Evolutionary conservation across 139 green algal species (phyloP), one percentile per base, ranked within the genome.

Genomic region (Chlamydomonas sp.): DNA sequence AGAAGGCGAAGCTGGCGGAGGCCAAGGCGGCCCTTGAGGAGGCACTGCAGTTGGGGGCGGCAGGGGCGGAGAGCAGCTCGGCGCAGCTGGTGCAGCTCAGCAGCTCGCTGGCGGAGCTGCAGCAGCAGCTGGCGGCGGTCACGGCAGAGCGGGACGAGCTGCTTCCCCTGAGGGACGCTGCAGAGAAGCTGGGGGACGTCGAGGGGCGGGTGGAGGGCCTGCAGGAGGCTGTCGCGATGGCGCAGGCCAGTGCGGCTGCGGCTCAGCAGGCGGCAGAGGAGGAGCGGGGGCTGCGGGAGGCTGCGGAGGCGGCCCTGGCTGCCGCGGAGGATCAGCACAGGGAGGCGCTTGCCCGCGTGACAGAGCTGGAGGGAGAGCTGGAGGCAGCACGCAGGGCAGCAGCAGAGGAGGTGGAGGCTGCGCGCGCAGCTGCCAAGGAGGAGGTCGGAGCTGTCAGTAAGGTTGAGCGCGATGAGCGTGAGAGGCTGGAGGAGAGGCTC

Each of bases 1-100:
- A 80, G 62, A 87, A 87, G 72, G 3, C 73, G 61, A 63, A 88
- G 73, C 49, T 88, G 73, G 83, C 79, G 82, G 71, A 60, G 15
- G 60, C 69, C n/a, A 87, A 87, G 72, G 83, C 72, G 69, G 61
- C 60, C 14, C 82, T 87, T 61, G 72, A 87, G 82, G 71, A 60
- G 15, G 60, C 69, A 71, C 81, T 86, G 61, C 81, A 86, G 69
- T n/a, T 18, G 18, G 69, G 69, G 10, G 20, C 81, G 4, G 57
- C 69, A 1, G 63, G 71, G 16, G 71, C 71, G 5, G 71, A 73
- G 18, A 15, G 14, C 69, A n/a, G 60, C 61, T 4, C 60, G 7
- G 78, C 78, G 17, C 60, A 81, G 77, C 12, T 69, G 16, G 77
- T 5, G 8, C 60, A 60, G 18, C 17, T 72, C 8, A 2, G 2